Evolutionary conservation across 2,329 filamentous ascomycete genomes (phyloP), one percentile per base, ranked within the genome.

Genomic region (Aspergillus carbonarius): DNA sequence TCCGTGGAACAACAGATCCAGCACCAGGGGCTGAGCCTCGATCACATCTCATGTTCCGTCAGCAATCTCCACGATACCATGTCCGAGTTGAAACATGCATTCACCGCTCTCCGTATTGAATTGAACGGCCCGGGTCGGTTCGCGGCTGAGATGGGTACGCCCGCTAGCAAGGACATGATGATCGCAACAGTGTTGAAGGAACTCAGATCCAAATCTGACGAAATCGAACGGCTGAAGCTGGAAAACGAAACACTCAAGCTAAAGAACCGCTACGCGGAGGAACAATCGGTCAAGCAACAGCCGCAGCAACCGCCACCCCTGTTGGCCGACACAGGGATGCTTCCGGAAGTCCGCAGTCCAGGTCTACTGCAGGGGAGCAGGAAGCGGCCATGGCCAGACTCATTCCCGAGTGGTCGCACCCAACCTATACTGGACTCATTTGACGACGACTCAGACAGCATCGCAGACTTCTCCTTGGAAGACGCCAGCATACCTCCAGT

Each of bases 41-140:
- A 74, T 57, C 70, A 73, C 46, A 75, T 76, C 13, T 74, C 74
- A 5, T 75, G 60, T 51, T 75, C 74, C 3, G 74, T 76, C 37
- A 72, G 69, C 55, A 70, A 72, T 42, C 64, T 76, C 4, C 72
- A 76, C 35, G 74, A 76, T 58, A 75, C 73, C 10, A 76, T 76
- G 74, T 66, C 68, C 30, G 74, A 76, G 58, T 58, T 76, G 27
- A 76, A 76, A 59, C 62, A 72, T 47, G 71, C 73, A n/a, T 76
- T 76, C 47, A 75, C 68, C 4, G 63, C 73, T 2, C 66, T 76
- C 48, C 71, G 73, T 17, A 70, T 76, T 15, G 74, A 76, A 52
- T 49, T 76, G 18, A 74, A 76, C 35, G 68, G 65, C 4, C 69
- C 73, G 0, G 68, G 57, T 5, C 63, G 66, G 2, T 61, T 66